Conservation (phyloP, 805 yeast species). For the Yamadazyma sp. region DNA sequence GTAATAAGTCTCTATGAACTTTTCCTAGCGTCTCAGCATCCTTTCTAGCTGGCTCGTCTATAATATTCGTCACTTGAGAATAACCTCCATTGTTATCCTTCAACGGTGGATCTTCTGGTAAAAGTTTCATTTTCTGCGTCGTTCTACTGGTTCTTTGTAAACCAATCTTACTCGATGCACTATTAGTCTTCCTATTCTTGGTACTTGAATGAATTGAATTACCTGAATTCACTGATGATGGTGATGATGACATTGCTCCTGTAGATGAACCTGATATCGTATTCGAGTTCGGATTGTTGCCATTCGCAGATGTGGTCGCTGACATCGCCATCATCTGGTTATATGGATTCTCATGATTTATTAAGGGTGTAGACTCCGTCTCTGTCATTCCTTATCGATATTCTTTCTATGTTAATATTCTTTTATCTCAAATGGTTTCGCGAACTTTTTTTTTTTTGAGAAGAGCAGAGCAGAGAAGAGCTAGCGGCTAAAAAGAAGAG, state of each 20-base stretch:
- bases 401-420: too few relatives aligned
- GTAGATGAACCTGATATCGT: not conserved
- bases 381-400: too few relatives aligned
- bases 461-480: too few relatives aligned
- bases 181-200: constrained; percentile 8
- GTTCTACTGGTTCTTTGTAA: constrained; percentile 76
- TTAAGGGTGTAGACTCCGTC: constrained; percentile 12
- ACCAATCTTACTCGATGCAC: constrained; percentile 46
- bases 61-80: constrained; percentile 79
- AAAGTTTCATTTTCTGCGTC: constrained; percentile 65
- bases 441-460: too few relatives aligned
- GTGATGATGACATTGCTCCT: not conserved
- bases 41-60: constrained; percentile 82
- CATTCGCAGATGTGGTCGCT: too few relatives aligned
- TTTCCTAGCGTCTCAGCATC: constrained; percentile 95
- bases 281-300: too few relatives aligned
- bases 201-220: not conserved
- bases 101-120: constrained; percentile 46
- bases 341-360: constrained; percentile 3
- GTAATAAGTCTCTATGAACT: constrained; percentile 76
- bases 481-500: too few relatives aligned
- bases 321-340: not conserved
- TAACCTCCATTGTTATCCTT: constrained; percentile 38
- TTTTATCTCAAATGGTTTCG: too few relatives aligned
- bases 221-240: too few relatives aligned